Evolutionary conservation across 208 protist species (phyloP), one percentile per base, ranked within the genome.

Genomic region (Perkinsela sp.): DNA sequence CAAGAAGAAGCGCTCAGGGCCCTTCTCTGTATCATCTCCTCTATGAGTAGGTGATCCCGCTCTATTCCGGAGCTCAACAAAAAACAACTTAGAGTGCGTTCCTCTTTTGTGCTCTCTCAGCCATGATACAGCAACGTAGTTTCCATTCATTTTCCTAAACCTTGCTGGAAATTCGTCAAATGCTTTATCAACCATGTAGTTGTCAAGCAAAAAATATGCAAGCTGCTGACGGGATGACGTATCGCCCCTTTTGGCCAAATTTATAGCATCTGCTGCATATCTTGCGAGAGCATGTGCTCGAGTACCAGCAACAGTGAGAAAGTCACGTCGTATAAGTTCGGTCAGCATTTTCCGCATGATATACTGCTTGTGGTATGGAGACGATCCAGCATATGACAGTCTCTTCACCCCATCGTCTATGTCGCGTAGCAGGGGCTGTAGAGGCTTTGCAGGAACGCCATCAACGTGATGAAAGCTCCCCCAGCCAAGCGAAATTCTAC

Each of bases 281-380:
- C 89, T 91, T 67, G 83, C 82, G 72, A 91, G 70, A 15, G 83
- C 83, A 1, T 83, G 86, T 0, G 83, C 86, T 1, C 86, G 76
- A 0, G 83, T 83, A 29, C 86, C 86, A 69, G 83, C 86, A 30
- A 91, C 86, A 72, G 89, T 91, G 32, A 80, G 78, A 72, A 89
- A 85, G 73, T 91, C 86, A 71, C 88, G 88, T 0, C 86, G 83
- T 1, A 91, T 81, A 71, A 91, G 76, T 74, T 91, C 83, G 28
- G 86, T 91, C 57, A 91, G 83, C 86, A 91, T 91, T 69, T 83
- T 83, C 0, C 83, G 79, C 28, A 83, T 79, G 40, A 91, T 91
- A 32, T 85, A 78, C 74, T 91, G 86, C 0, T 83, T 80, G 70
- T 91, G 86, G 69, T 77, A 91, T 28, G 83, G 86, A 66, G 80